Base-by-base conservation (phyloP, 116 monocot genomes). In the Cymodocea nodosa region DNA sequence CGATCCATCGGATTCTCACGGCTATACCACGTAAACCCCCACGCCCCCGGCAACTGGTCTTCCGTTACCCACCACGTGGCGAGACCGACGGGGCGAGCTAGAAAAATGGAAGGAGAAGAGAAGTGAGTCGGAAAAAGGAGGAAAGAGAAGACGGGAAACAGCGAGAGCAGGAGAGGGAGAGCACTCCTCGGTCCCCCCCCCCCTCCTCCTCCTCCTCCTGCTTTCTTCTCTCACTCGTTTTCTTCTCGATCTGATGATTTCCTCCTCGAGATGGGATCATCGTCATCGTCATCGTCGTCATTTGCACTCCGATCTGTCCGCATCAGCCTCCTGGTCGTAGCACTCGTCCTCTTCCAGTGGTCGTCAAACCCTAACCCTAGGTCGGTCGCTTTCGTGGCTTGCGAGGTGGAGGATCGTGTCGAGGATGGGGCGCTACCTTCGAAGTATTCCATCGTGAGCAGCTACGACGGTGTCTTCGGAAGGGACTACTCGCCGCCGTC, bases 401-500 rank as follows among this genome's bases (percentile, higher is more conserved):
- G 9, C 44, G 44, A 44, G 11, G 44, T 2, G 44, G 44, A 44
- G 44, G 44, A 8, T 1, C 0, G 6, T 11, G 44, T 40, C 56
- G 62, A 30, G 12, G 44, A 61, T 6, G 55, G 55, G 44, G 75
- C 53, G 3, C 12, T 16, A 9, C 56, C 23, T 12, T 50, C 30
- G 0, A 76, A 59, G 18, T 82, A 76, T 69, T 79, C 82, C 79
- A 74, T 86, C 70, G 50, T 97, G 66, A 83, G 44, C 2, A 83
- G 44, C 2, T 11, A 39, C 56, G 54, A 56, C 58, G 78, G 17
- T 52, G 39, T 52, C 15, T 65, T 74, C 53, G 77, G 81, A 73
- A 77, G 78, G 74, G 92, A 98, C 62, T 89, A 92, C 78, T 89
- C 86, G 0, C 90, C 84, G 40, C 98, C 92, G 17, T 64, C 92